Evolutionary conservation across 2,329 filamentous ascomycete species (phyloP), one percentile per base, ranked within the genome.

Genomic region (Fusarium paranaense): DNA sequence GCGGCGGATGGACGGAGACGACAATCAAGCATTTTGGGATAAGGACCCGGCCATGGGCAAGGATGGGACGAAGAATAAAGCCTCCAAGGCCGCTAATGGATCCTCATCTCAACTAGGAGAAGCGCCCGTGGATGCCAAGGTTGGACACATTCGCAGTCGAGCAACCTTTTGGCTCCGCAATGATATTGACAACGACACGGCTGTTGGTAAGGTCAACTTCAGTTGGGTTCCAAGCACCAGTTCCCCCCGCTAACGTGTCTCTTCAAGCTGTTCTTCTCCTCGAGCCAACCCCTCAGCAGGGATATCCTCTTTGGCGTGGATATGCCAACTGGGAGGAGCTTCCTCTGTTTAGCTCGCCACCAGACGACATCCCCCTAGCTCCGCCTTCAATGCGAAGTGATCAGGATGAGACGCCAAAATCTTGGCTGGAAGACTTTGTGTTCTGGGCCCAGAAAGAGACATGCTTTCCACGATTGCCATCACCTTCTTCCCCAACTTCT

Each of bases 121-220:
- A 6, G n/a, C 20, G 3, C 38, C 25, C 2, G 58, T 61, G 18
- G 58, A 61, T 32, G 58, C 58, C 11, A 61, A 61, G 18, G 58
- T 61, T 18, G 58, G 58, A 14, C 58, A 40, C 25, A n/a, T 61
- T 18, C 35, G 58, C 18, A 61, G 58, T 38, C 58, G 58, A 16
- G 58, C 58, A 45, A 61, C 58, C 10, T 61, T 61, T 61, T 61
- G 58, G 58, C 38, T 61, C 3, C 38, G 37, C 4, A 37, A 61
- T n/a, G 22, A 30, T 8, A 20, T 20, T 22, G 25, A 33, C 5
- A 61, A 45, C 6, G 25, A 32, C 9, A 45, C 33, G 6, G 32
- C 33, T 9, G 35, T 58, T 22, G 56, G 56, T 58, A 18, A 58
- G 56, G 11, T 13, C 4, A 27, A 22, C 33, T 8, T 32, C 18